Evolutionary conservation across 2,329 filamentous ascomycete genomes (phyloP), one percentile per base, ranked within the genome.

Genomic region (Trichoderma oligosporum): DNA sequence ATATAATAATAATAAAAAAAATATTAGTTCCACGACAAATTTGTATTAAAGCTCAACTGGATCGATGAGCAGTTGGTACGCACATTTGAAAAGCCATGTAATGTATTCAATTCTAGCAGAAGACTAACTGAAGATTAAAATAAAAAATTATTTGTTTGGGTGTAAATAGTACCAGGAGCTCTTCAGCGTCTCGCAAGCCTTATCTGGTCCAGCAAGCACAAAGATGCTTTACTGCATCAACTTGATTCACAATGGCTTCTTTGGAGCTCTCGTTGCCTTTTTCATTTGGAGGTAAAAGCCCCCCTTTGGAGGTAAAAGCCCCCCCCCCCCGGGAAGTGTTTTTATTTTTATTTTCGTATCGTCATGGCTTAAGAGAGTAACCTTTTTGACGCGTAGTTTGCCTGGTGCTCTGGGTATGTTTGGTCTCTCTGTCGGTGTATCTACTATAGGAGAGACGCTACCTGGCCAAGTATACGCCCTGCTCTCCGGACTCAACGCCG

Each of bases 321-420:
- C 53, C n/a, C n/a, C n/a, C n/a, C n/a, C n/a, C n/a, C n/a, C n/a
- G n/a, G n/a, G n/a, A n/a, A n/a, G n/a, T n/a, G n/a, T n/a, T n/a
- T n/a, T n/a, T n/a, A n/a, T n/a, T n/a, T n/a, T n/a, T n/a, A n/a
- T 56, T 51, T 16, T 7, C 68, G 66, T 16, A 25, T 16, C n/a
- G 46, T 11, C 4, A 29, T 14, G 9, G 14, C 24, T 7, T 9
- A 7, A 25, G 14, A 14, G 4, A 20, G 1, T 8, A 7, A 36
- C 5, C 33, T 14, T 54, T 24, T 54, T 24, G 2, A 8, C 14
- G 2, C 4, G 57, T 27, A 83, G 83, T 68, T 72, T 91, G 0
- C 88, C 88, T 0, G 87, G 86, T 1, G 87, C 85, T 0, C 63
- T 89, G 4, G 87, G 82, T 22, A 89, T 89, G 85, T 89, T 82